Evolutionary conservation across 768 basidiomycete species (phyloP), one percentile per base, ranked within the genome.

Genomic region (Lactarius indigo): DNA sequence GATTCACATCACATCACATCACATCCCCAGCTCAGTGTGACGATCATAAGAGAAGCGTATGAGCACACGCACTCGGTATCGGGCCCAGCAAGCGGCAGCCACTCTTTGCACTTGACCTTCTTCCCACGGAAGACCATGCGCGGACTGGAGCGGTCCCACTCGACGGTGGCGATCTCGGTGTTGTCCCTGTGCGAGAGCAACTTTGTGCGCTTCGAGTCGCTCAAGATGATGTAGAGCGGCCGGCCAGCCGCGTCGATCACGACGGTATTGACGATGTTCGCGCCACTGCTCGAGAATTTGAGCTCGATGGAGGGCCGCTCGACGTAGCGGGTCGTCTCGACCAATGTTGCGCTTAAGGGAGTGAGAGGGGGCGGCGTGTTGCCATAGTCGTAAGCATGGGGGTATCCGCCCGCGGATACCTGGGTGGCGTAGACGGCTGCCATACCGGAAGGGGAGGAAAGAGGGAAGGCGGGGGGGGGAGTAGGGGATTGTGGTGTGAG

Each of bases 341-440:
- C 41, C 13, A 67, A 52, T 18, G 66, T 67, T 23, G 66, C 20
- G 41, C 62, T 67, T 39, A 23, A 3, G 18, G 57, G 39, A 56
- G 30, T 35, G 8, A 12, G 50, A 35, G 57, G 56, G 8, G 23
- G 39, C 35, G 41, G 44, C 7, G 17, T 42, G 26, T 3, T 8
- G 8, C 3, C 28, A 50, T 54, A 4, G 18, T 1, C 28, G 20
- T 63, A 6, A 30, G 31, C n/a, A 28, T n/a, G 57, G 50, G 30
- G 47, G 57, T 59, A 58, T 63, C 52, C 65, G 65, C 65, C 65
- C 31, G 65, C 65, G 39, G 37, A 66, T 66, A 63, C 65, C 57
- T 39, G 61, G 8, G 56, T 31, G n/a, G 61, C 5, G 28, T 52
- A 26, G 47, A 58, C 35, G 44, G 65, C 37, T 26, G 37, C 57